Base-by-base conservation (phyloP, 2,329 filamentous ascomycete species). In the Acephala macrosclerotiorum region DNA sequence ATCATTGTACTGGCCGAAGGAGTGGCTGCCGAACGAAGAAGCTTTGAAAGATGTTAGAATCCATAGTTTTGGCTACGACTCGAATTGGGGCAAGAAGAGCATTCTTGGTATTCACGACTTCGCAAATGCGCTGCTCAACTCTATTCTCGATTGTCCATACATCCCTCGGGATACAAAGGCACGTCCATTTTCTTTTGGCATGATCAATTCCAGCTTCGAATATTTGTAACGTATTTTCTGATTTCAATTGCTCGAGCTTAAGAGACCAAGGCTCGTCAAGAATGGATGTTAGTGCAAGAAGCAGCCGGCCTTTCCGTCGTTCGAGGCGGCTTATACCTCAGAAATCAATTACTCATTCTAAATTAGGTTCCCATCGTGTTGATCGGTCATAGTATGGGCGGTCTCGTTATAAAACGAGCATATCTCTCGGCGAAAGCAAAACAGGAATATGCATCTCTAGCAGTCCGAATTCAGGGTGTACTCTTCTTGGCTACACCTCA, bases 341-440 rank as follows among this genome's bases (percentile, higher is more conserved):
- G n/a, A n/a, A n/a, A n/a, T n/a, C n/a, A n/a, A n/a, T n/a, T n/a
- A n/a, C n/a, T n/a, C n/a, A n/a, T n/a, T n/a, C n/a, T n/a, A n/a
- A n/a, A n/a, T n/a, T n/a, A 51, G 45, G n/a, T 9, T 6, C 45
- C 45, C n/a, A 12, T 51, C 3, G 11, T 51, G 5, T 22, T 51
- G 12, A n/a, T 51, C n/a, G 12, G 45, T n/a, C 45, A 51, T 26
- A 22, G n/a, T 51, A 51, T 51, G 45, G 45, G 45, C 20, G n/a
- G 45, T 7, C n/a, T 51, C 11, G 45, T 51, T 12, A n/a, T 51
- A 12, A 51, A 51, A 20, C n/a, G 25, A n/a, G 45, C 45, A 2
- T 51, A 51, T n/a, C n/a, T 51, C 18, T 26, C 20, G n/a, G 45
- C 45, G 11, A 12, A 26, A 22, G 14, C 18, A n/a, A 26, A 51